Base-by-base conservation (phyloP, 768 basidiomycete genomes). In the Naganishia vishniacii region DNA sequence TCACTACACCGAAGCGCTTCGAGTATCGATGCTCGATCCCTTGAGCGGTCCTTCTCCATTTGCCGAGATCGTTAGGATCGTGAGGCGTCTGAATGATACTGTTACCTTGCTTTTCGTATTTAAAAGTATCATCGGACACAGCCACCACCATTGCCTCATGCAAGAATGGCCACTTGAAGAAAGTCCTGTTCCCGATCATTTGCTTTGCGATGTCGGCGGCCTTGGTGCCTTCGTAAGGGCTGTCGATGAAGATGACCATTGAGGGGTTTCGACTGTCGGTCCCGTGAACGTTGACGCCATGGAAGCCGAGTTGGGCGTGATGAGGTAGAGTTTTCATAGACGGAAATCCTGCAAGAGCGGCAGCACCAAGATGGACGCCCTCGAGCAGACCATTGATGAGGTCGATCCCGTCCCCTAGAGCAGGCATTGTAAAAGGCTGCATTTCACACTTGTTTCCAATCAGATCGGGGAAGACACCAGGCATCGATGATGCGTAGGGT, bases 301-400 rank as follows among this genome's bases (percentile, higher is more conserved):
- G 94, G 77, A 84, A 83, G 16, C 86, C 91, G 25, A 98, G 81
- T 25, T 81, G 79, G 12, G 87, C 85, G 0, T 83, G 84, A 72
- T 91, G 83, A 0, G 88, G 89, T 8, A 98, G 81, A 0, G 93
- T 95, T 66, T 93, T 84, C 31, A 98, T 82, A 1, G 95, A 94
- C 0, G 95, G 94, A 83, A 99, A 99, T 11, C 95, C 95, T 0
- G 95, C 91, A 6, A 98, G 81, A 6, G 92, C 89, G 37, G 86
- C 82, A 5, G 84, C 82, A 53, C 94, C 94, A 11, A 93, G 85
- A 61, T 84, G 83, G 11, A 91, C 93, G 18, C 94, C 93, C 28
- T 92, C 87, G 65, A 88, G 84, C 0, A 98, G 83, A 4, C 94
- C 94, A 44, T 87, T 83, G 40, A 93, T 82, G 44, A 95, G 83